A percentile compares a stretch with the other conserved stretches of the same genome.
These are phyloP conservation scores for Sophora flavescens DNA, from an alignment of 306 rosid species.

Conservation along the genomic window DNA sequence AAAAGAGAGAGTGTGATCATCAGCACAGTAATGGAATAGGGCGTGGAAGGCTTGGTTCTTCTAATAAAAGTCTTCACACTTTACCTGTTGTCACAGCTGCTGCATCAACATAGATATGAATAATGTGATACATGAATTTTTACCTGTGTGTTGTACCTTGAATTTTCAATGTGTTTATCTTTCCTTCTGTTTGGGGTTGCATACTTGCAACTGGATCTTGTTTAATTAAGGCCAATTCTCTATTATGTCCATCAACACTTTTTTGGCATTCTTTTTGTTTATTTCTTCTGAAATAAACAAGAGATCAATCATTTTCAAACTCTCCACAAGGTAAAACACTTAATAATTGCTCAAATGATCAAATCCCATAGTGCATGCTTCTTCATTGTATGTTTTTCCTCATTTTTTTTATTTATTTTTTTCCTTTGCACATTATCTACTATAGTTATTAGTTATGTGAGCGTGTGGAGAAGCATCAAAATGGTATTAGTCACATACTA, in stretches of 20 bases:
- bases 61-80: conserved; percentile 48
- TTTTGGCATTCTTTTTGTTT: conserved; percentile 33
- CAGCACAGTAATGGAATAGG: conserved; percentile 74
- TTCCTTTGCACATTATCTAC: no score
- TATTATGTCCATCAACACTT: conserved; percentile 16
- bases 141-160: conserved; percentile 22
- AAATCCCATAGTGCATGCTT: neutral
- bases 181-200: conserved; percentile 65
- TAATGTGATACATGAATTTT: conserved; percentile 32
- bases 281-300: neutral
- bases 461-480: no score
- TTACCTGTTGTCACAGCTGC: conserved; percentile 54
- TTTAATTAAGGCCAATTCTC: conserved; percentile 37
- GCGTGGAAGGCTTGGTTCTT: conserved; percentile 72
- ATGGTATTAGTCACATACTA: no score
- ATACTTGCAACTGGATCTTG: conserved; percentile 67
- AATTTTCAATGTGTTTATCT: conserved; percentile 31
- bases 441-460: no score
- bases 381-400: no score
- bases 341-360: neutral
- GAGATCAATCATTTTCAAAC: neutral
- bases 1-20: conserved; percentile 67
- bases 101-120: conserved; percentile 57
- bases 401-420: no score
- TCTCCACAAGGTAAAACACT: neutral